phyloP scores from a whole-genome alignment of 208 protist genomes.

The Acanthamoeba royreba region DNA sequence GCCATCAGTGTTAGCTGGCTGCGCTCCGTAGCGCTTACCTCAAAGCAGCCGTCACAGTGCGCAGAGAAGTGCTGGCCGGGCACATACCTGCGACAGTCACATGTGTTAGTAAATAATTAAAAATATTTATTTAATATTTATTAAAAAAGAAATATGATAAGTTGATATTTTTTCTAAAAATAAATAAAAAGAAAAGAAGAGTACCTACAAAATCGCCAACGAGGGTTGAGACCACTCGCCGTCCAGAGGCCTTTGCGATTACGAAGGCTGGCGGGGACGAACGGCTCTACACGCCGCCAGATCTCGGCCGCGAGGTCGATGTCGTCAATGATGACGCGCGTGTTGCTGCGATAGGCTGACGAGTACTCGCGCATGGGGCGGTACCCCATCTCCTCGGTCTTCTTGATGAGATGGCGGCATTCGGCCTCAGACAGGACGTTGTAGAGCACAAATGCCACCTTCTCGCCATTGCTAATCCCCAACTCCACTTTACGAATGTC shows the following conservation, averaged over 20 bases:
- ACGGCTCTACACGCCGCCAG: not conserved
- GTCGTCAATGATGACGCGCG: slow-evolving; percentile 31
- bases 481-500: not conserved
- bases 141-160: too few species aligned
- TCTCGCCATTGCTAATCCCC: not conserved
- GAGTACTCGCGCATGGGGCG: not conserved
- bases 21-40: not conserved
- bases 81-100: not conserved
- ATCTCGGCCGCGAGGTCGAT: not conserved
- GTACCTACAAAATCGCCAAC: slow-evolving; percentile 13
- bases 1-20: slow-evolving; percentile 19
- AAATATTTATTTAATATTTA: not conserved
- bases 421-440: slow-evolving; percentile 11
- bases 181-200: too few species aligned
- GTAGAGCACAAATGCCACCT: not conserved
- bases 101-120: not conserved
- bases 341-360: slow-evolving; percentile 27
- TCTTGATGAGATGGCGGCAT: not conserved
- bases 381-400: slow-evolving; percentile 36
- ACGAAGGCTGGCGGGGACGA: not conserved
- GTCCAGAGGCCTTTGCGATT: not conserved
- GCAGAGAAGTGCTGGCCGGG: slow-evolving; percentile 35
- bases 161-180: too few species aligned
- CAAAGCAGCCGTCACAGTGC: not conserved
- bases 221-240: not conserved